Evolutionary conservation across 2,329 filamentous ascomycete genomes (phyloP).

Genomic region (Dothistroma septosporum): DNA sequence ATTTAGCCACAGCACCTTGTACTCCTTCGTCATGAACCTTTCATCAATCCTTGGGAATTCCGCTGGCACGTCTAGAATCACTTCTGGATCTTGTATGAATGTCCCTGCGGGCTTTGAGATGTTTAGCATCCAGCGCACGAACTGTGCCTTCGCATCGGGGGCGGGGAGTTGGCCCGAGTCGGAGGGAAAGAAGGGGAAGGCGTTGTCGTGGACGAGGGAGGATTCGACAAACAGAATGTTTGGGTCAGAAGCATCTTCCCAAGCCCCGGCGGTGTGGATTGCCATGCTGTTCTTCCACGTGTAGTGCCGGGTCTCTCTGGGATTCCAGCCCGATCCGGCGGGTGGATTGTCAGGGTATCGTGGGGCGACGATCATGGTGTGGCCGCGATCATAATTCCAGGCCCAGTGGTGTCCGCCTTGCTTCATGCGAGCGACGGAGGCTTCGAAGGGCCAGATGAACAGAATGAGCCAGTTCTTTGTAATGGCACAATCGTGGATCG

Average conservation of each 20-base stretch:
- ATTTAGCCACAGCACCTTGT: constrained; percentile 41
- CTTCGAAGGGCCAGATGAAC: constrained; percentile 39
- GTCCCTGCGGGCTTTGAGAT: constrained; percentile 27
- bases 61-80: constrained; percentile 38
- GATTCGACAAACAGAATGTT: constrained; percentile 40
- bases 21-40: constrained; percentile 39
- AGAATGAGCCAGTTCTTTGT: constrained; percentile 40
- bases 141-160: constrained; percentile 40
- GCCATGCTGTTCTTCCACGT: constrained; percentile 34
- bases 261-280: constrained; percentile 43
- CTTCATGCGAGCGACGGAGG: constrained; percentile 35
- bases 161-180: constrained; percentile 31
- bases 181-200: constrained; percentile 44
- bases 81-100: constrained; percentile 29
- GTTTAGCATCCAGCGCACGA: constrained; percentile 43
- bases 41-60: constrained; percentile 48
- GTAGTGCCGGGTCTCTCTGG: constrained; percentile 17
- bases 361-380: constrained; percentile 28
- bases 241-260: constrained; percentile 36
- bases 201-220: constrained; percentile 40
- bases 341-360: constrained; percentile 19
- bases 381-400: constrained; percentile 30
- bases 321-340: constrained; percentile 16
- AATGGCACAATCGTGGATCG: constrained; percentile 41
- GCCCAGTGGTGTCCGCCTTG: constrained; percentile 41